Conservation (phyloP, 2,329 filamentous ascomycete species). For the Aspergillus novoparasiticus region DNA sequence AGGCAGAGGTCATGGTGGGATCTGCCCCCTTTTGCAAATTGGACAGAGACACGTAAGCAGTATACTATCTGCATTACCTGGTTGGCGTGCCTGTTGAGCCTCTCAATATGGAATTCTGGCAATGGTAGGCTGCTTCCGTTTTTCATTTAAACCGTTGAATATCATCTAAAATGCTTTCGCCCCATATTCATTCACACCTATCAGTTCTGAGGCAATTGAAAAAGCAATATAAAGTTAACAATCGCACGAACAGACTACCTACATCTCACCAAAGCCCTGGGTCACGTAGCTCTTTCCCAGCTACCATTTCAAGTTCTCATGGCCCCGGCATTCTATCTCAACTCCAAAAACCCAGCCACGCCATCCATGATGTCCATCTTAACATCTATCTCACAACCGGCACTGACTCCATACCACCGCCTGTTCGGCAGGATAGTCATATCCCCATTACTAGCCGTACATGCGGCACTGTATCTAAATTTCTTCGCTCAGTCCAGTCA, state of each 20-base stretch:
- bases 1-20: conserved; percentile 46
- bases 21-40: conserved; percentile 45
- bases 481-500: conserved; percentile 56
- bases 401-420: conserved; percentile 60
- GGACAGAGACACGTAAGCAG: conserved; percentile 54
- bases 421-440: conserved; percentile 59
- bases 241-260: conserved; percentile 56
- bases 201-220: not conserved
- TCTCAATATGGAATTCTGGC: conserved; percentile 55
- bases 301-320: conserved; percentile 63
- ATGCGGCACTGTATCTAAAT: conserved; percentile 58
- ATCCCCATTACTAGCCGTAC: conserved; percentile 52
- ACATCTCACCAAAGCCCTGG: conserved; percentile 65
- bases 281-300: conserved; percentile 62
- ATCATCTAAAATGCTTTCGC: not conserved
- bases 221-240: not conserved
- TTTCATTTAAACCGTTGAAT: not conserved
- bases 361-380: conserved; percentile 54
- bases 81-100: conserved; percentile 55
- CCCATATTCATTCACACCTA: not conserved
- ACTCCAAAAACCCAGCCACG: conserved; percentile 49
- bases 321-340: conserved; percentile 40
- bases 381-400: conserved; percentile 57
- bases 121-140: conserved; percentile 49
- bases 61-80: conserved; percentile 52